Base-by-base conservation (phyloP, 306 rosid species). In the Quercus dentata region DNA sequence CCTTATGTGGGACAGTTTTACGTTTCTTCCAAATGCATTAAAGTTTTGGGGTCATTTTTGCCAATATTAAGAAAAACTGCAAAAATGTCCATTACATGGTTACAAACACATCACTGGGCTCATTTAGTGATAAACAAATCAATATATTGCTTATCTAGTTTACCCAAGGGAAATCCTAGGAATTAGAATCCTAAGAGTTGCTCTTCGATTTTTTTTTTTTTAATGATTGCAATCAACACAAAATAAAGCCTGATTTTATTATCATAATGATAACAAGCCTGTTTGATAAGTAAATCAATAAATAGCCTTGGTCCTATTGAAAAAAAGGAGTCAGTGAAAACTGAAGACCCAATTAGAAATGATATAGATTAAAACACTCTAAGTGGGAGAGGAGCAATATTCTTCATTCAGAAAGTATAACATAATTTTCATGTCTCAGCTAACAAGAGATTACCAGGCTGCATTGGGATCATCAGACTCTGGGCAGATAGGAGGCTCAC, bases 381-480 rank as follows among this genome's bases (percentile, higher is more conserved):
- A 49, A 49, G 17, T 49, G 54, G 54, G 15, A 49, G 54, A 49
- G 15, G 5, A 10, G 15, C 15, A 49, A 12, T 49, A 68, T 35
- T 67, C 72, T 35, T 35, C 72, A 33, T 19, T 67, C 52, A 8
- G 25, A 17, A 10, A 67, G 69, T 8, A 18, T 11, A 33, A 67
- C 20, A 67, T 35, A 35, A 68, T 35, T 68, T 68, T 35, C 51
- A 75, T 71, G 49, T 38, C 63, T 25, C 63, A 68, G 71, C 51
- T 38, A 69, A 62, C 69, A 21, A 71, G 75, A 80, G 30, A 72
- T 61, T 91, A 95, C 99, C 99, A 95, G 73, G 99, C 96, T 31
- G 97, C 99, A 86, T 87, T 86, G 23, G 93, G 88, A 82, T 93
- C 99, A 82, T 96, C 99, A 5, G 93, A 80, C 5, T 75, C 87